Percentiles rank a stretch among this genome's conserved stretches.
Conservation (phyloP, 306 rosid species). For the Neltuma alba region DNA sequence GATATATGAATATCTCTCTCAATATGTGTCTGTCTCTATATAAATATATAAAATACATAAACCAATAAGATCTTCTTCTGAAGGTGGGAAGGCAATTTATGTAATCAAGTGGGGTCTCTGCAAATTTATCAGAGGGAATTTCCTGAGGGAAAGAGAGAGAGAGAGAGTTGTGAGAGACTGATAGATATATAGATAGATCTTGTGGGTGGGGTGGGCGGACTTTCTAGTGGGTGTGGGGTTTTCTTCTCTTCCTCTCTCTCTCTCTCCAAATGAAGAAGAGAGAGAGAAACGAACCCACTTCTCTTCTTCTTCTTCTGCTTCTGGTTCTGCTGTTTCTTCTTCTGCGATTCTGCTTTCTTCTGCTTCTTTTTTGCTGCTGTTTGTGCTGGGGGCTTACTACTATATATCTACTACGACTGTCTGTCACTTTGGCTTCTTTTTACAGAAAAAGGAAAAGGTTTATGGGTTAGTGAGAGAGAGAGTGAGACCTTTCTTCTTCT, state of each 20-base stretch:
- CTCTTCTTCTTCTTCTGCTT: background rate
- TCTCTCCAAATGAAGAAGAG: background rate
- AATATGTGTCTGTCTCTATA: background rate
- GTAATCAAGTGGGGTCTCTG: constrained; percentile 55
- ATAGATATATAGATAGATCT: constrained; percentile 5
- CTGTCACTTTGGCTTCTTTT: constrained; percentile 52
- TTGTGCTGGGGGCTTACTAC: constrained; percentile 25
- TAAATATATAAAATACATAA: background rate
- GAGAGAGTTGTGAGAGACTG: background rate
- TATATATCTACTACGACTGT: constrained; percentile 41
- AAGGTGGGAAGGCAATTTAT: constrained; percentile 16
- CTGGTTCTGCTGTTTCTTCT: background rate
- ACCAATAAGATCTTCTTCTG: background rate
- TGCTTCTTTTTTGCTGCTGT: constrained; percentile 16
- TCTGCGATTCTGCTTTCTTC: background rate
- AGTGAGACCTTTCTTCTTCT: constrained; percentile 48
- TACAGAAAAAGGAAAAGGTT: constrained; percentile 22
- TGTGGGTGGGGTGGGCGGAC: constrained; percentile 23
- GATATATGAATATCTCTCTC: background rate
- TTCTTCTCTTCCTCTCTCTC: background rate
- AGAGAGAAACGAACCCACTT: background rate
- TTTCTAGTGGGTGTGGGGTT: background rate
- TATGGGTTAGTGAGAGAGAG: constrained; percentile 2
- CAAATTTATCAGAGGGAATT: constrained; percentile 50
- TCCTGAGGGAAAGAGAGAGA: background rate